phyloP scores from a whole-genome alignment of 306 rosid genomes.

The cucumber (Cucumis sativus) region DNA sequence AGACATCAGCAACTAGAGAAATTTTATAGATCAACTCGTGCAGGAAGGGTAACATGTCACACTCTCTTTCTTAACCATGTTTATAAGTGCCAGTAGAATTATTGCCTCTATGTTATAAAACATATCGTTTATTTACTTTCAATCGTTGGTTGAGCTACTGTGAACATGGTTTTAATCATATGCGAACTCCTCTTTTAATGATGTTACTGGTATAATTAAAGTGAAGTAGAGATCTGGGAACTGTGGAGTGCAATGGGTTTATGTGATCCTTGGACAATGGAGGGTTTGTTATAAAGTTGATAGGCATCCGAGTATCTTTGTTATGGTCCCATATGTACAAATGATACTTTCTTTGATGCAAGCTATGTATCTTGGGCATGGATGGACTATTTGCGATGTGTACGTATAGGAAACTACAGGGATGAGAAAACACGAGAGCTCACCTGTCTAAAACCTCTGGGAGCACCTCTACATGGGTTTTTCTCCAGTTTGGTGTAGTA shows the following conservation, averaged over 20 bases:
- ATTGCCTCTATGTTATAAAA: not conserved
- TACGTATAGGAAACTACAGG: not conserved
- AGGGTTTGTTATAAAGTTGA: not conserved
- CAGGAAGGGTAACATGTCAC: slow-evolving; percentile 53
- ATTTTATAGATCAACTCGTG: slow-evolving; percentile 70
- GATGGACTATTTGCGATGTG: not conserved
- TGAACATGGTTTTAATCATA: not conserved
- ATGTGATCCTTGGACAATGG: not conserved
- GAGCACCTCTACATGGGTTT: not conserved
- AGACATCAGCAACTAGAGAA: slow-evolving; percentile 88
- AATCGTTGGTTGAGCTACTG: not conserved
- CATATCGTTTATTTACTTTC: not conserved
- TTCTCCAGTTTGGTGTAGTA: not conserved
- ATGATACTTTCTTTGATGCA: not conserved
- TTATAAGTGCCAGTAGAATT: not conserved
- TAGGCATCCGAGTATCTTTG: not conserved
- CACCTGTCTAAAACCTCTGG: not conserved
- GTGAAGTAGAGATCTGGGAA: not conserved
- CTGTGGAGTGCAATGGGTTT: not conserved
- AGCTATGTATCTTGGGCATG: not conserved
- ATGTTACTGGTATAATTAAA: not conserved
- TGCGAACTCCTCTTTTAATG: not conserved
- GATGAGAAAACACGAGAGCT: not conserved
- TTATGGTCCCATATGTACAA: not conserved
- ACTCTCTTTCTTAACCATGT: not conserved